A percentile compares a stretch with the other conserved stretches of the same genome.
These are phyloP conservation scores for Penicillium coffeae DNA, from an alignment of 495 filamentous ascomycete genomes.

Conservation along the genomic window DNA sequence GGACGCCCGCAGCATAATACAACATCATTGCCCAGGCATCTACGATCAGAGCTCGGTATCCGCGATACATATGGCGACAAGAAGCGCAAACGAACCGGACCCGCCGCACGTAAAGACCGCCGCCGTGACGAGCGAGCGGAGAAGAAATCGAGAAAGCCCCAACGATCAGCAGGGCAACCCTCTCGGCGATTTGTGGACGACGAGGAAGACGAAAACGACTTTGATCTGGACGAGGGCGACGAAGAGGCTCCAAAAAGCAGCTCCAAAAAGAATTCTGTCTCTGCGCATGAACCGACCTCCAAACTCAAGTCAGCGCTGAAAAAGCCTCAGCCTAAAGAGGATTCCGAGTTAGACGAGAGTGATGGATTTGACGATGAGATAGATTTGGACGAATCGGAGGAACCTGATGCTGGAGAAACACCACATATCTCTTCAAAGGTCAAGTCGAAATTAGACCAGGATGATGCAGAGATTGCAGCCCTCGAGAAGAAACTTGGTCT, in stretches of 20 bases:
- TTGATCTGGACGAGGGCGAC: conserved; percentile 11
- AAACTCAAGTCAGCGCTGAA: conserved; percentile 44
- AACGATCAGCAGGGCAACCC: conserved; percentile 10
- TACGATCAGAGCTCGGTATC: conserved; percentile 57
- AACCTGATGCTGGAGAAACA: conserved; percentile 8
- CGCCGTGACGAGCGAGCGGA: conserved; percentile 53
- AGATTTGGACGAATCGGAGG: conserved; percentile 14
- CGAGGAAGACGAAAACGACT: conserved; percentile 26
- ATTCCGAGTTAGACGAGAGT: conserved; percentile 8
- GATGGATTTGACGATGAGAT: conserved; percentile 6
- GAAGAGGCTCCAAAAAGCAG: not conserved
- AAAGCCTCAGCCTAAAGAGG: conserved; percentile 22
- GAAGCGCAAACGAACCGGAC: conserved; percentile 37
- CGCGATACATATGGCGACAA: conserved; percentile 38
- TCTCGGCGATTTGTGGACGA: conserved; percentile 8
- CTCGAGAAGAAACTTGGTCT: conserved; percentile 87
- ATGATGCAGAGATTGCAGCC: conserved; percentile 83
- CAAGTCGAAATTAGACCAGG: conserved; percentile 60
- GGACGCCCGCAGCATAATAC: conserved; percentile 49
- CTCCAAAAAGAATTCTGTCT: not conserved
- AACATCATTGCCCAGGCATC: conserved; percentile 58
- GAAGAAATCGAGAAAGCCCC: conserved; percentile 47
- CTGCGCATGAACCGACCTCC: conserved; percentile 19
- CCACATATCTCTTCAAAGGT: conserved; percentile 50
- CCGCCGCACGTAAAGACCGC: conserved; percentile 55